Percentiles rank a stretch among this genome's conserved stretches.
Conservation (phyloP, 2,329 filamentous ascomycete genomes). For the Magnaporthiopsis incrustans region DNA sequence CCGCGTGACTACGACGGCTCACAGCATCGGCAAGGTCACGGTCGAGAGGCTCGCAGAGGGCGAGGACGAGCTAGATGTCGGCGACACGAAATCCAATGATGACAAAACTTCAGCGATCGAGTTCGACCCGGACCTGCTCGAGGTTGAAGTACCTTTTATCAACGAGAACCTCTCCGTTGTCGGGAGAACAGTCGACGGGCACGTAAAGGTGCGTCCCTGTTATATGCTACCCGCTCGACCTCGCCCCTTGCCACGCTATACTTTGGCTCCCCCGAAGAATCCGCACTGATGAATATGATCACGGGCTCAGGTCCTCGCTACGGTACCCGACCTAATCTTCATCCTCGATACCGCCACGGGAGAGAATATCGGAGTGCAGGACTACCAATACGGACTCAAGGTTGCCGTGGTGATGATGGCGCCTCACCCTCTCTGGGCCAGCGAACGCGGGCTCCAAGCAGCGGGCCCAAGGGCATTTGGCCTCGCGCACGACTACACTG, state of each 20-base stretch:
- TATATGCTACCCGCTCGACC: background rate
- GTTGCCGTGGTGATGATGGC: slow-evolving; percentile 39
- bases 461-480: slow-evolving; percentile 42
- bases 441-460: slow-evolving; percentile 36
- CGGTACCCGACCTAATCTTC: slow-evolving; percentile 49
- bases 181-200: slow-evolving; percentile 13
- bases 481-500: slow-evolving; percentile 36
- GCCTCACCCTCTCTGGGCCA: slow-evolving; percentile 30
- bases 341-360: slow-evolving; percentile 49
- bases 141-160: slow-evolving; percentile 61
- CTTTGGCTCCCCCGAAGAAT: too few species aligned
- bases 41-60: slow-evolving; percentile 39
- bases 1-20: slow-evolving; percentile 41
- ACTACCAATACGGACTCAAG: slow-evolving; percentile 45
- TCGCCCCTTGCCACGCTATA: background rate
- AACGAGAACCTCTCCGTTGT: slow-evolving; percentile 59
- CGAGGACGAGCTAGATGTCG: slow-evolving; percentile 25
- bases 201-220: slow-evolving; percentile 14
- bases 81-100: slow-evolving; percentile 1
- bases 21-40: slow-evolving; percentile 51
- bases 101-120: too few species aligned
- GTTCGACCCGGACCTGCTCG: slow-evolving; percentile 29
- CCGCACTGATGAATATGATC: background rate
- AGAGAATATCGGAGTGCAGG: slow-evolving; percentile 46
- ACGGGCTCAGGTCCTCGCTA: slow-evolving; percentile 30